Evolutionary conservation across 371 early-diverging fungal species (phyloP), one percentile per base, ranked within the genome.

Genomic region (Batrachochytrium dendrobatidis): DNA sequence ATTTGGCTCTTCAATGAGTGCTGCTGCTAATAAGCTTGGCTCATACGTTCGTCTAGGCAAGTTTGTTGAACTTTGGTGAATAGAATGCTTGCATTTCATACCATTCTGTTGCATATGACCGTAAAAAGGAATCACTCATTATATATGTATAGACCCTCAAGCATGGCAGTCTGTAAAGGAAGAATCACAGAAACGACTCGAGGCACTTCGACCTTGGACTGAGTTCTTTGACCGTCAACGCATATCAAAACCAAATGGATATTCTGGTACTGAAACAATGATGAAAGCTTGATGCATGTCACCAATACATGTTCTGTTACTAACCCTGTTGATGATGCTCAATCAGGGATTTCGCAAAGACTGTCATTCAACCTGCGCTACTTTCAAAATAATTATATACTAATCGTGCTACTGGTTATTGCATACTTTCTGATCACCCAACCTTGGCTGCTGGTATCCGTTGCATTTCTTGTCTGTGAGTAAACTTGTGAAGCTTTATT

Each of bases 331-430:
- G 46, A 12, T 12, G 46, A 3, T 26, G 20, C 39, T 25, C 7
- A 20, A 15, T 4, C 60, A 62, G 55, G 31, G 3, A 63, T 63
- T 29, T 44, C 56, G 30, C 25, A 31, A 30, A 51, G 63, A 22
- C 26, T 63, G 25, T 45, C 51, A 29, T 60, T 66, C 60, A 67
- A 67, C 52, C 30, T 67, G 22, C 25, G 28, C 15, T 62, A 67
- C 61, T 67, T 63, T 56, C 64, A 64, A 53, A 67, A 67, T 54
- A 67, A 67, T 39, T 67, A 67, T 55, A 39, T 67, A 44, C 56
- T 67, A 26, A 48, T 67, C 34, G 58, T 44, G 49, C 25, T 60
- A 7, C 12, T 67, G 12, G 35, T 63, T 18, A 51, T 60, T 17
- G 61, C 60, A 17, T 67, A 64, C 31, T 48, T 60, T 24, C 64